Evolutionary conservation across 208 protist genomes (phyloP).

Genomic region (Wallacemonas sp.): DNA sequence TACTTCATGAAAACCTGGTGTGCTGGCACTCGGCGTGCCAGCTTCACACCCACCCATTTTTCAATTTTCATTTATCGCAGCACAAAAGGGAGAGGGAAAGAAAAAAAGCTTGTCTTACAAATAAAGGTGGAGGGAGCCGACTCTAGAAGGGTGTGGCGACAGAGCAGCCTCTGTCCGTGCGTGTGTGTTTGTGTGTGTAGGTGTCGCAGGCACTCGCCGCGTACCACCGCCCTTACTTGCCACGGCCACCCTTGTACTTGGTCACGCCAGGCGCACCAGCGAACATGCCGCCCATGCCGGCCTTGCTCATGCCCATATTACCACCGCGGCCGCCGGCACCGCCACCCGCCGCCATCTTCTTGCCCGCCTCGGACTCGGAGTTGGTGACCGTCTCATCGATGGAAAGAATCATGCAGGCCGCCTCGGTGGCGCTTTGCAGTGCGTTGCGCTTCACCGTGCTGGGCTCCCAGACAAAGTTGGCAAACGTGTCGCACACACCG

Average conservation of each 20-base stretch:
- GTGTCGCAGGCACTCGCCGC: neutral
- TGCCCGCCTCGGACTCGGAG: conserved; percentile 88
- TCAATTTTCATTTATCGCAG: neutral
- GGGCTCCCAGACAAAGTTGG: conserved; percentile 99
- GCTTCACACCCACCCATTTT: neutral
- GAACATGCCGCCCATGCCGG: conserved; percentile 94
- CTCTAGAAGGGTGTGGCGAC: no score
- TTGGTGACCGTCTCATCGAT: conserved; percentile 99
- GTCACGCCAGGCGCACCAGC: conserved; percentile 85
- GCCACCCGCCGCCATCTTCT: conserved; percentile 81
- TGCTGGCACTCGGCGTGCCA: neutral
- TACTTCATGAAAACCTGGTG: neutral
- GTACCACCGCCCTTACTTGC: conserved; percentile 46
- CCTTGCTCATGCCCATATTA: conserved; percentile 87
- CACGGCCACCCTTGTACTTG: conserved; percentile 82
- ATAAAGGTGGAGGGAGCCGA: neutral
- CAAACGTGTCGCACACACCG: conserved; percentile 98
- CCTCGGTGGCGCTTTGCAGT: conserved; percentile 98
- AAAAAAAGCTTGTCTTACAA: conserved; percentile 1
- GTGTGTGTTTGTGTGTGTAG: conserved; percentile 8
- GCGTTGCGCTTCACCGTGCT: conserved; percentile 99
- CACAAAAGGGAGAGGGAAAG: conserved; percentile 10
- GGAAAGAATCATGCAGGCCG: conserved; percentile 99
- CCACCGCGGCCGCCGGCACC: conserved; percentile 47
- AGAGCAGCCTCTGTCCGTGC: neutral